phyloP scores from a whole-genome alignment of 164 flowering plant genomes.

The Magnolia changhungtana region DNA sequence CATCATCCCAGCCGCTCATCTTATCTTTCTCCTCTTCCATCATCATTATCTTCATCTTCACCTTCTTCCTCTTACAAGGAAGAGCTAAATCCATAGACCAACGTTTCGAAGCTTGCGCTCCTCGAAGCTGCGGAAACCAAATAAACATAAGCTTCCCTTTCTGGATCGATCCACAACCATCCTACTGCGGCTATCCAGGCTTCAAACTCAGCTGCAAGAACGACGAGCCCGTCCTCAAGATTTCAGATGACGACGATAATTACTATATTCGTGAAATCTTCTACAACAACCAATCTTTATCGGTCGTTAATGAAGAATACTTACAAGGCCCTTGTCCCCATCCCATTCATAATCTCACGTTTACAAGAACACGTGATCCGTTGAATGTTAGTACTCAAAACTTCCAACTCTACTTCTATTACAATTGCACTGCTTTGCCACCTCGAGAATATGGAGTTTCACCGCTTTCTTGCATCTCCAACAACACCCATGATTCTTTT shows the following conservation, averaged over 20 bases:
- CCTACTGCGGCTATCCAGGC: conserved; percentile 48
- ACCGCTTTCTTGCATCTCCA: conserved; percentile 21
- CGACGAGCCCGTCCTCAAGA: conserved; percentile 25
- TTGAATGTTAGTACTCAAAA: conserved; percentile 13
- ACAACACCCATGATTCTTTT: conserved; percentile 22
- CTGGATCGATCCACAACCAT: conserved; percentile 38
- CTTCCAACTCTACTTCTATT: conserved; percentile 33
- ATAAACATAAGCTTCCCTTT: conserved; percentile 48
- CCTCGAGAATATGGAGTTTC: neutral
- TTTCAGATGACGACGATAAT: conserved; percentile 32
- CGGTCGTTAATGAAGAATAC: conserved; percentile 20
- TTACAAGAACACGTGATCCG: conserved; percentile 22
- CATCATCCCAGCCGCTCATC: neutral
- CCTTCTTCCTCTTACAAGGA: neutral
- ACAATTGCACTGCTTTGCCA: conserved; percentile 30
- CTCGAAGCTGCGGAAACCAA: conserved; percentile 42
- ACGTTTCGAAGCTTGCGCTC: conserved; percentile 36
- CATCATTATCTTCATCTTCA: neutral
- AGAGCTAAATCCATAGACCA: conserved; percentile 19
- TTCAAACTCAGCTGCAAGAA: conserved; percentile 36
- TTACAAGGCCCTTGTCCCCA: conserved; percentile 28
- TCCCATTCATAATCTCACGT: conserved; percentile 38
- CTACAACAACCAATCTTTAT: conserved; percentile 30
- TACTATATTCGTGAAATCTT: conserved; percentile 29
- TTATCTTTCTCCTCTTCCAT: neutral